Evolutionary conservation across 2,329 filamentous ascomycete genomes (phyloP).

Genomic region (Trichocomaceae sp.): DNA sequence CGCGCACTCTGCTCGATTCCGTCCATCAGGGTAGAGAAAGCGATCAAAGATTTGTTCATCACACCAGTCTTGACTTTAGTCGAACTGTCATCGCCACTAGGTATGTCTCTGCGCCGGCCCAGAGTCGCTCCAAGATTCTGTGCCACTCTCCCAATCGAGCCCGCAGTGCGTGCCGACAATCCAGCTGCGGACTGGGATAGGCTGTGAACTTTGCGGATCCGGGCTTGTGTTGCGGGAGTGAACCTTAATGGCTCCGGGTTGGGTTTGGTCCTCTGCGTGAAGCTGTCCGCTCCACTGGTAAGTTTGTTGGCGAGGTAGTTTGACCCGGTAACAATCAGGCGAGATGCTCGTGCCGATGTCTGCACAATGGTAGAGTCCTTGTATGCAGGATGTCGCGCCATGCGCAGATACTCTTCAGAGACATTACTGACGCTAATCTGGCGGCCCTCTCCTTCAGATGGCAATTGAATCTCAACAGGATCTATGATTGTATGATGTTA

Average conservation of each 20-base stretch:
- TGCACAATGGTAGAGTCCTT: constrained; percentile 79
- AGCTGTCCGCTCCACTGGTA: constrained; percentile 68
- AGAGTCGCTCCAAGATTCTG: constrained; percentile 82
- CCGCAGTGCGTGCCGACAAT: constrained; percentile 78
- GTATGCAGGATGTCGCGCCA: constrained; percentile 84
- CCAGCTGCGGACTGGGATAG: constrained; percentile 73
- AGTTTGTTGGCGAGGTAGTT: constrained; percentile 71
- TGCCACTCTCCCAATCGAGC: constrained; percentile 72
- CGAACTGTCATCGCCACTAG: constrained; percentile 58
- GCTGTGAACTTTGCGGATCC: constrained; percentile 82
- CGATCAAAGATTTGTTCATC: constrained; percentile 93
- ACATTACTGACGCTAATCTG: constrained; percentile 43
- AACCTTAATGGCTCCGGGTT: constrained; percentile 78
- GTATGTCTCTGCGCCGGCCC: constrained; percentile 53
- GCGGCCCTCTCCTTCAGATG: constrained; percentile 41
- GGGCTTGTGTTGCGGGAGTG: constrained; percentile 72
- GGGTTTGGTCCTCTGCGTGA: constrained; percentile 73
- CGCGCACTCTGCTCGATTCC: constrained; percentile 84
- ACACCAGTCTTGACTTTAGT: constrained; percentile 77
- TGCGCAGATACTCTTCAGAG: constrained; percentile 59
- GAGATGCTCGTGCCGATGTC: constrained; percentile 79
- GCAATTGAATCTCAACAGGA: constrained; percentile 45
- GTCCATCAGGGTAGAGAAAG: constrained; percentile 89
- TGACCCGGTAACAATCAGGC: constrained; percentile 83
- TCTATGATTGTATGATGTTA: constrained; percentile 23